Percentiles rank a stretch among this genome's conserved stretches.
These are phyloP conservation scores for Sparassis latifolia DNA, from an alignment of 1,284 basidiomycete genomes.

Conservation along the genomic window DNA sequence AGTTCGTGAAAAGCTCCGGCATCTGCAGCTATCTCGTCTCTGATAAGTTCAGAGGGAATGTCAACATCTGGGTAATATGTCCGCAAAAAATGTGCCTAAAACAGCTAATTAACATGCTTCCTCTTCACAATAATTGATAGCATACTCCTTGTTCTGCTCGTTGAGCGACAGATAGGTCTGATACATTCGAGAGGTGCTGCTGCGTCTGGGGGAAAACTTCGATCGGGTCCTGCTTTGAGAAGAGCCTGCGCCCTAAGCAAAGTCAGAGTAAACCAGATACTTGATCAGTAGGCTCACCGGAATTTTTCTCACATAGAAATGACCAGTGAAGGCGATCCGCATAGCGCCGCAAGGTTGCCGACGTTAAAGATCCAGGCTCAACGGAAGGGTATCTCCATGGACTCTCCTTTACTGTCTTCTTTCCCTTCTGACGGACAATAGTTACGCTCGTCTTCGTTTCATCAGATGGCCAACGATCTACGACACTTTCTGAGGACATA, in stretches of 20 bases:
- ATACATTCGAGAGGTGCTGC: constrained; percentile 24
- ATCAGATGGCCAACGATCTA: constrained; percentile 62
- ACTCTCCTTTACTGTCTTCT: constrained; percentile 12
- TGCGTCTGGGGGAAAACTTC: constrained; percentile 54
- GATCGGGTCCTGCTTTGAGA: constrained; percentile 23
- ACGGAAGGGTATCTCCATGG: constrained; percentile 44
- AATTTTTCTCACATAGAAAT: constrained; percentile 30
- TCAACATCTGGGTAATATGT: constrained; percentile 68
- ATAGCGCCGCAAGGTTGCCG: constrained; percentile 42
- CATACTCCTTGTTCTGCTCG: constrained; percentile 60
- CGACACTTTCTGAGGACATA: constrained; percentile 42
- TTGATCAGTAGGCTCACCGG: constrained; percentile 10
- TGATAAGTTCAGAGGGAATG: constrained; percentile 54
- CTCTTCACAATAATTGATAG: background rate
- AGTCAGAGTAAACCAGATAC: background rate
- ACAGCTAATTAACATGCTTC: background rate
- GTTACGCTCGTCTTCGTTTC: constrained; percentile 19
- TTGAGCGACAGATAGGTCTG: constrained; percentile 32
- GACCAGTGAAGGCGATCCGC: constrained; percentile 47
- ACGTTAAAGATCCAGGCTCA: constrained; percentile 47
- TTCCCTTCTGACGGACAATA: constrained; percentile 21
- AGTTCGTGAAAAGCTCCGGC: constrained; percentile 28
- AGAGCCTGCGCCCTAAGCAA: constrained; percentile 20
- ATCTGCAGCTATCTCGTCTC: constrained; percentile 45
- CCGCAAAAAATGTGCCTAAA: constrained; percentile 61